phyloP scores from a whole-genome alignment of 306 rosid species.

The Pyrus bretschneideri region DNA sequence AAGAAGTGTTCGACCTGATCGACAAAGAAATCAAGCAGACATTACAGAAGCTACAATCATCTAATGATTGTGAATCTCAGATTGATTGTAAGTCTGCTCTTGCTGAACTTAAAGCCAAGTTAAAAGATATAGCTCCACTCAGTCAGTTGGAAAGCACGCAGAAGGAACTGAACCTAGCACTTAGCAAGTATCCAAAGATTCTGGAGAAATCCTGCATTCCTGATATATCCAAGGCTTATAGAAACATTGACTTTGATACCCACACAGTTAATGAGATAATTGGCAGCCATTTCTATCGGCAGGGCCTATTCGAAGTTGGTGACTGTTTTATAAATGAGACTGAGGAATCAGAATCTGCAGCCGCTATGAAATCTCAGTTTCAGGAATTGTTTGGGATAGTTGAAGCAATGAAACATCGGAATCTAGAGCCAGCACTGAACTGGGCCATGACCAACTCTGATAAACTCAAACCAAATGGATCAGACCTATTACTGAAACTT shows the following conservation, averaged over 20 bases:
- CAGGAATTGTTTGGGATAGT: conserved; percentile 74
- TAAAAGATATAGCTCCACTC: conserved; percentile 52
- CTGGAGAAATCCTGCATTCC: conserved; percentile 74
- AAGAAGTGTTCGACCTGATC: conserved; percentile 45
- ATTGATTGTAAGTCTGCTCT: conserved; percentile 39
- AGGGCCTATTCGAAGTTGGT: conserved; percentile 78
- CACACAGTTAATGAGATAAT: conserved; percentile 61
- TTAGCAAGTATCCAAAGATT: conserved; percentile 74
- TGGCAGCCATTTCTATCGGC: conserved; percentile 72
- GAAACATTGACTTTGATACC: conserved; percentile 56
- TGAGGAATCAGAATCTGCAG: conserved; percentile 54
- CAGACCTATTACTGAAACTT: conserved; percentile 67
- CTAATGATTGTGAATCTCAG: conserved; percentile 24
- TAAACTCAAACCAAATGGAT: conserved; percentile 58
- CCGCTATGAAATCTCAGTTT: conserved; percentile 53
- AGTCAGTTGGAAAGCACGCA: conserved; percentile 59
- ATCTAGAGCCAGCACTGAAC: conserved; percentile 73
- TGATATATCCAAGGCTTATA: conserved; percentile 87
- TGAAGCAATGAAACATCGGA: conserved; percentile 58
- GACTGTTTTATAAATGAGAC: conserved; percentile 61
- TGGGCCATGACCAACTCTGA: conserved; percentile 64
- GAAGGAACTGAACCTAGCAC: conserved; percentile 73
- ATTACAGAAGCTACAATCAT: conserved; percentile 50
- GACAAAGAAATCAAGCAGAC: conserved; percentile 50
- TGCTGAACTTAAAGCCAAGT: conserved; percentile 51